Percentiles rank a stretch among this genome's conserved stretches.
Evolutionary conservation across 495 filamentous ascomycete species (phyloP).

Genomic region (Tetracladium setigerum): DNA sequence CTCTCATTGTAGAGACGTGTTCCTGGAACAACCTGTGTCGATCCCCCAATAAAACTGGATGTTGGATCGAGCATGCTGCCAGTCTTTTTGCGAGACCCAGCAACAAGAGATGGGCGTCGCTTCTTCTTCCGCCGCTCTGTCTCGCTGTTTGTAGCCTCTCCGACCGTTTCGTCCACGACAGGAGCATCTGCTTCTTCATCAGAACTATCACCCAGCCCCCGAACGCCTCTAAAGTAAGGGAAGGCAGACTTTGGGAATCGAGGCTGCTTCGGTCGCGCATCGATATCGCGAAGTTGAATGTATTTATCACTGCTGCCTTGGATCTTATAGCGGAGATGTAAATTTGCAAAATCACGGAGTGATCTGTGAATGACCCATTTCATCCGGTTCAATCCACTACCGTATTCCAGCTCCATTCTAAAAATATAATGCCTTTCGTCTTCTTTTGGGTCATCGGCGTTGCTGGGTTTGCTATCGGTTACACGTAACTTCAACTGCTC

Average conservation of each 20-base stretch:
- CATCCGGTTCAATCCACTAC: conserved; percentile 91
- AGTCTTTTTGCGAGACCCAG: conserved; percentile 50
- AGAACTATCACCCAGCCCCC: conserved; percentile 73
- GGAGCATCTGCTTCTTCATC: conserved; percentile 57
- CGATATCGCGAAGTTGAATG: conserved; percentile 50
- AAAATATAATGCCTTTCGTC: conserved; percentile 82
- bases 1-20: conserved; percentile 35
- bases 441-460: conserved; percentile 32
- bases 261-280: conserved; percentile 61
- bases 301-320: conserved; percentile 75
- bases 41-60: conserved; percentile 21
- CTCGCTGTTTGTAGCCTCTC: conserved; percentile 41
- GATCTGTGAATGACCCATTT: conserved; percentile 90
- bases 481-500: conserved; percentile 91
- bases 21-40: conserved; percentile 31
- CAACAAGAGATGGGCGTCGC: conserved; percentile 52
- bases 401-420: conserved; percentile 91
- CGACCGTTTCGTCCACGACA: conserved; percentile 37
- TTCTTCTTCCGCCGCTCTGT: conserved; percentile 40
- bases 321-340: conserved; percentile 88
- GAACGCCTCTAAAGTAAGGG: conserved; percentile 76
- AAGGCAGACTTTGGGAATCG: conserved; percentile 87
- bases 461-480: conserved; percentile 53
- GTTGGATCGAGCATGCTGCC: conserved; percentile 29
- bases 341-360: conserved; percentile 81